phyloP scores from a whole-genome alignment of 768 basidiomycete species.

The Chalciporus sphaerocephalus region DNA sequence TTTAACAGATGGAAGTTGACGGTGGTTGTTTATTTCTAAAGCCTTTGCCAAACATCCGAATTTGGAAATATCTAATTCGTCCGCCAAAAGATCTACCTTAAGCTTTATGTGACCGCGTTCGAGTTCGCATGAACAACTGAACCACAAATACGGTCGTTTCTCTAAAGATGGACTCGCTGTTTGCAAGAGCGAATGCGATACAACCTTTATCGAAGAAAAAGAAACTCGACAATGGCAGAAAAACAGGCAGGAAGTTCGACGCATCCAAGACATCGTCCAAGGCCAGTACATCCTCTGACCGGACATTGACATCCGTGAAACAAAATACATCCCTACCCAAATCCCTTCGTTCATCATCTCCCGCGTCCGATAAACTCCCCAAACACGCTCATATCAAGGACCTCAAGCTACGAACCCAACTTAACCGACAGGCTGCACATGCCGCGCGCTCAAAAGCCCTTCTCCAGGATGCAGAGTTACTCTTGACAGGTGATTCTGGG shows the following conservation, averaged over 20 bases:
- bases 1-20: too few relatives aligned
- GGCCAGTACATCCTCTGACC: conserved; percentile 35
- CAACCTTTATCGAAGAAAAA: conserved; percentile 45
- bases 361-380: conserved; percentile 43
- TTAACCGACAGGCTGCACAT: conserved; percentile 58
- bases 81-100: neutral
- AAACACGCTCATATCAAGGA: conserved; percentile 63
- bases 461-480: conserved; percentile 65
- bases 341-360: conserved; percentile 54
- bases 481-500: conserved; percentile 68
- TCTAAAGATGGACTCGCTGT: conserved; percentile 61
- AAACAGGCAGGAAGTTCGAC: conserved; percentile 23
- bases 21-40: conserved; percentile 12
- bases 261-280: conserved; percentile 13
- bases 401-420: conserved; percentile 68
- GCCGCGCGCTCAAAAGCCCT: conserved; percentile 59
- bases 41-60: conserved; percentile 13
- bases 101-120: too few relatives aligned
- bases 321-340: conserved; percentile 60
- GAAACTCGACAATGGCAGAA: conserved; percentile 25
- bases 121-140: too few relatives aligned
- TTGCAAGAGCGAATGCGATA: conserved; percentile 64
- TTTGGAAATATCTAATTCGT: neutral
- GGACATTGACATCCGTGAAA: conserved; percentile 54
- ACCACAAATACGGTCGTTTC: neutral